Evolutionary conservation across 1,139 yeast species (phyloP), one percentile per base, ranked within the genome.

Genomic region (Geotrichum restrictum): DNA sequence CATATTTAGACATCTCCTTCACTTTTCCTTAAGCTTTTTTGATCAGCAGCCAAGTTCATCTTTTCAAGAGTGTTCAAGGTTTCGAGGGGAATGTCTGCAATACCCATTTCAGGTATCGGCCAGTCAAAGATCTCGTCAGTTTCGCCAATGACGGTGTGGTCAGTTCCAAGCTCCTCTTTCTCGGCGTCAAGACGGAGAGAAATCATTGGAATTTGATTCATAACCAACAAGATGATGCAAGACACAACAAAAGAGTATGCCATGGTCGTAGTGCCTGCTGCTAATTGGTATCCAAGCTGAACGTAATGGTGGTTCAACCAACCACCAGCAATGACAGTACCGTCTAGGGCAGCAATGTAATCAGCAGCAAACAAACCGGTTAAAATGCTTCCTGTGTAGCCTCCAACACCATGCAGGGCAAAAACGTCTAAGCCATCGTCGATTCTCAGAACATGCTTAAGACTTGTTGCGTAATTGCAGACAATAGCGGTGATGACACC

Each of bases 401-500:
- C 98, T 68, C 98, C 98, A 59, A 91, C 82, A 61, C 96, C 97
- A 70, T 91, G 98, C 57, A 88, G 74, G 27, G 97, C 89, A 73
- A 87, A 91, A 51, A 88, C 96, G 71, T 91, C 97, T 76, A 91
- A 78, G 76, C 97, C 97, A 67, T 91, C 98, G 69, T 93, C 98
- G 62, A 91, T 88, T 55, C 77, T 78, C 58, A 93, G 69, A 52
- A 82, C 48, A 62, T 75, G 73, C 76, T 91, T 91, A 63, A 89
- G 71, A 69, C 87, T 95, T 57, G 82, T 88, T 42, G 94, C 96
- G 68, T 79, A 80, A 78, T 88, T 88, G 72, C 95, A 86, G 47
- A 81, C 82, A 59, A 80, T 72, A 46, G 88, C 95, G 54, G 95
- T 84, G 40, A 88, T 75, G 50, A 80, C 77, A 63, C 98, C 98